Evolutionary conservation across 352 stramenopile species (phyloP).

Genomic region (Globisporangium paroecandrum): DNA sequence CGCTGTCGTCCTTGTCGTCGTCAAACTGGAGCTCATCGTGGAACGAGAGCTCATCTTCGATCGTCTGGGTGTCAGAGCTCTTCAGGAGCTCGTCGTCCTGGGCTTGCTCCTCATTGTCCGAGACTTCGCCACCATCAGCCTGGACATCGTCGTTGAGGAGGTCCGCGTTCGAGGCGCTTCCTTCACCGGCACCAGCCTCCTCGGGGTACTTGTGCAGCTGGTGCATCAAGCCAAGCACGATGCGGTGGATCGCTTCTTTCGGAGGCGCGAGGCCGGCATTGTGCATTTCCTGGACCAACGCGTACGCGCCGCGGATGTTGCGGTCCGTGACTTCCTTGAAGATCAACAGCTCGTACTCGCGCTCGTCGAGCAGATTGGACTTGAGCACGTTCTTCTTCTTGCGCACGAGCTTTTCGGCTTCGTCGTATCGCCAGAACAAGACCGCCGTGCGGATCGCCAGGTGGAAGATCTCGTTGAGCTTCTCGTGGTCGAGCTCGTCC

Average conservation of each 20-base stretch:
- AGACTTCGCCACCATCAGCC: slow-evolving; percentile 6
- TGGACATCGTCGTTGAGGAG: slow-evolving; percentile 18
- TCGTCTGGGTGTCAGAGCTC: slow-evolving; percentile 37
- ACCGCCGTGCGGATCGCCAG: slow-evolving; percentile 52
- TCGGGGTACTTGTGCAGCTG: slow-evolving; percentile 26
- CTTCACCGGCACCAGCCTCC: not conserved
- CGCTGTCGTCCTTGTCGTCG: slow-evolving; percentile 29
- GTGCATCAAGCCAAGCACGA: slow-evolving; percentile 61
- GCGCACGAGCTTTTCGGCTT: slow-evolving; percentile 45
- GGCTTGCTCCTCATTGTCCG: slow-evolving; percentile 25
- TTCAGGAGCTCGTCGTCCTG: slow-evolving; percentile 31
- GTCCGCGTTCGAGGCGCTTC: not conserved
- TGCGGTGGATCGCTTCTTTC: slow-evolving; percentile 65
- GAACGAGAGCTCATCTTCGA: slow-evolving; percentile 44
- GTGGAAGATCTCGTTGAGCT: slow-evolving; percentile 53
- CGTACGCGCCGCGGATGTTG: slow-evolving; percentile 49
- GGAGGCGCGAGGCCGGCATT: slow-evolving; percentile 64
- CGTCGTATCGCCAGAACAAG: slow-evolving; percentile 57
- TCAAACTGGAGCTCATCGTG: slow-evolving; percentile 35
- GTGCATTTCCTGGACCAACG: slow-evolving; percentile 79
- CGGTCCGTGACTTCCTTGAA: slow-evolving; percentile 50
- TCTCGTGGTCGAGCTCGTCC: slow-evolving; percentile 22
- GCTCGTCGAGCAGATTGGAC: slow-evolving; percentile 20
- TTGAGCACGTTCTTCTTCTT: slow-evolving; percentile 51
- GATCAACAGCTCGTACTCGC: slow-evolving; percentile 70